Percentiles rank a stretch among this genome's conserved stretches.
These are phyloP conservation scores for Cronartium quercuum DNA, from an alignment of 1,284 basidiomycete genomes.

Conservation along the genomic window DNA sequence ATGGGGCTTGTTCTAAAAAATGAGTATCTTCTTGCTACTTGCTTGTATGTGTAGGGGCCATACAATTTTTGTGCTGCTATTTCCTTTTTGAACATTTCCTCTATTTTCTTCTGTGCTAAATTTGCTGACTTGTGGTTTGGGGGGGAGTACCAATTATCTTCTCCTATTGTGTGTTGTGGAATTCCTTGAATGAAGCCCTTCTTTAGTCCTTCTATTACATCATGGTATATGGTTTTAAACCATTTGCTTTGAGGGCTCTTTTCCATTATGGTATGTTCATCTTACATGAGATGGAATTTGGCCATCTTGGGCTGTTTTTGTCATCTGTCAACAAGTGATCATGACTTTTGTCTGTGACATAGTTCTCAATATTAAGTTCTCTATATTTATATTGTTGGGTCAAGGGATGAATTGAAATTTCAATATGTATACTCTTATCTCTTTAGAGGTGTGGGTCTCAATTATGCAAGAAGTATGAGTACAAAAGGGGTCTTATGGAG, in stretches of 20 bases:
- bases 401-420: neutral
- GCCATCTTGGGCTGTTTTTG: neutral
- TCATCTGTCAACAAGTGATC: neutral
- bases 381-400: neutral
- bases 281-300: neutral
- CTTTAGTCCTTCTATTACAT: neutral
- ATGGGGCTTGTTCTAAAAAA: slow-evolving; percentile 8
- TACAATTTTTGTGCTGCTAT: neutral
- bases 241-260: neutral
- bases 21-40: neutral
- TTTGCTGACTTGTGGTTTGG: too few species aligned
- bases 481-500: too few species aligned
- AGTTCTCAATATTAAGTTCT: neutral
- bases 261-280: neutral
- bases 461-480: too few species aligned
- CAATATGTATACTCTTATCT: neutral
- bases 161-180: neutral
- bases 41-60: neutral
- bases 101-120: too few species aligned
- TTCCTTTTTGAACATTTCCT: neutral
- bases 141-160: too few species aligned
- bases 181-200: slow-evolving; percentile 2
- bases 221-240: neutral
- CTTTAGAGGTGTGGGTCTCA: neutral
- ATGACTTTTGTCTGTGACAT: neutral